These are phyloP conservation scores for Cyberlindnera xishuangbannaensis DNA, from an alignment of 805 yeast genomes.

Conservation along the genomic window DNA sequence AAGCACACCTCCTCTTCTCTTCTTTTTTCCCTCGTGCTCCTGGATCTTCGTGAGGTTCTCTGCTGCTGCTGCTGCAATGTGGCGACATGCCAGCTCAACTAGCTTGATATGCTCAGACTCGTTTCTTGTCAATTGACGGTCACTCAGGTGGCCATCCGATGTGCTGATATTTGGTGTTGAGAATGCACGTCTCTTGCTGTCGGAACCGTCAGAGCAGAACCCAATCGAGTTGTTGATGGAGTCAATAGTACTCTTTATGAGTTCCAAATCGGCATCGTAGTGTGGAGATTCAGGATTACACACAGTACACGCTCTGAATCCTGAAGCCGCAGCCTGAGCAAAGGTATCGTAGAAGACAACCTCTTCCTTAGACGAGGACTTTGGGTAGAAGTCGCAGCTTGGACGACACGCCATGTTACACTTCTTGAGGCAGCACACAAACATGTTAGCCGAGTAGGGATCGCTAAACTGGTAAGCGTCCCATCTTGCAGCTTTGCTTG, in stretches of 20 bases:
- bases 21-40: slow-evolving; percentile 32
- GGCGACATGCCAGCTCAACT: slow-evolving; percentile 76
- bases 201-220: slow-evolving; percentile 28
- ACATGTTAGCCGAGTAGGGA: slow-evolving; percentile 57
- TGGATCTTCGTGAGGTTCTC: slow-evolving; percentile 29
- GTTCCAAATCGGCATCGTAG: slow-evolving; percentile 15
- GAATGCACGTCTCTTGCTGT: slow-evolving; percentile 22
- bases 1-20: slow-evolving; percentile 70
- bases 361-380: slow-evolving; percentile 33
- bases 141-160: slow-evolving; percentile 9
- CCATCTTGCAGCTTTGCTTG: slow-evolving; percentile 35
- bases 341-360: slow-evolving; percentile 38
- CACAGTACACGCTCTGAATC: slow-evolving; percentile 44
- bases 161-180: slow-evolving; percentile 20
- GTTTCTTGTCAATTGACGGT: slow-evolving; percentile 40
- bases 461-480: slow-evolving; percentile 61
- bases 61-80: slow-evolving; percentile 76
- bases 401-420: slow-evolving; percentile 55
- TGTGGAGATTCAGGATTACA: slow-evolving; percentile 45
- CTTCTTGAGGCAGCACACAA: slow-evolving; percentile 44
- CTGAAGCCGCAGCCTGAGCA: slow-evolving; percentile 37
- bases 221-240: slow-evolving; percentile 53
- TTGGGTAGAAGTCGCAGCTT: slow-evolving; percentile 49
- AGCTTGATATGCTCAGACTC: slow-evolving; percentile 65
- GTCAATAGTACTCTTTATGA: slow-evolving; percentile 45